Evolutionary conservation across 768 basidiomycete genomes (phyloP), one percentile per base, ranked within the genome.

Genomic region (Tremella mesenterica): DNA sequence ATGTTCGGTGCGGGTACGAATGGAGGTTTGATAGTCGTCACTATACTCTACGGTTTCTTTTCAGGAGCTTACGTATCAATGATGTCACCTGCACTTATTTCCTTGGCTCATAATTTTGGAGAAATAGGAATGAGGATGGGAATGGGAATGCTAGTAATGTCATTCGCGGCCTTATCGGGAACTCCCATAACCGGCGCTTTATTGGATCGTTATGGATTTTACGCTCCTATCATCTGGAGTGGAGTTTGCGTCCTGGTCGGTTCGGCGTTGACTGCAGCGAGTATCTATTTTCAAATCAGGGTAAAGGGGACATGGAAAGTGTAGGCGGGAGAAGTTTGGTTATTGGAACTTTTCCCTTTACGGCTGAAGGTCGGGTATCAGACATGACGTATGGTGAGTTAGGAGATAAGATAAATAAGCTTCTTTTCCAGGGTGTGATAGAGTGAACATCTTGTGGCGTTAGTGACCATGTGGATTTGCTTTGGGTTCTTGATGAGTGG

Each of bases 181-280:
- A 56, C 68, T 16, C 70, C 72, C 4, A 70, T 72, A 46, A 55
- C 60, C 8, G 72, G 72, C 16, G 70, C 69, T 10, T 51, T 72
- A 26, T 56, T 70, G 23, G 60, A 65, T 29, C 39, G 34, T 12
- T 57, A 53, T 5, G 70, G 68, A 0, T 61, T 59, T n/a, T 64
- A 50, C 43, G 56, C 57, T 9, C 60, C 63, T 8, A 59, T 59
- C 44, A 53, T 55, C 38, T 64, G 52, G 48, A 41, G 48, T 16
- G 63, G 63, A 2, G 48, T 57, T 2, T 44, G 23, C 23, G 44
- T 58, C 25, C 25, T 59, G 3, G 18, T 26, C 18, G 63, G 63
- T 0, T n/a, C 47, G 18, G 57, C 23, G 7, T 50, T 52, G 2
- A 33, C 60, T 18, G 50, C n/a, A 4, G 26, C 31, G 7, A 33